Base-by-base conservation (phyloP, 148 eudicot genomes). In the Camellia japonica region DNA sequence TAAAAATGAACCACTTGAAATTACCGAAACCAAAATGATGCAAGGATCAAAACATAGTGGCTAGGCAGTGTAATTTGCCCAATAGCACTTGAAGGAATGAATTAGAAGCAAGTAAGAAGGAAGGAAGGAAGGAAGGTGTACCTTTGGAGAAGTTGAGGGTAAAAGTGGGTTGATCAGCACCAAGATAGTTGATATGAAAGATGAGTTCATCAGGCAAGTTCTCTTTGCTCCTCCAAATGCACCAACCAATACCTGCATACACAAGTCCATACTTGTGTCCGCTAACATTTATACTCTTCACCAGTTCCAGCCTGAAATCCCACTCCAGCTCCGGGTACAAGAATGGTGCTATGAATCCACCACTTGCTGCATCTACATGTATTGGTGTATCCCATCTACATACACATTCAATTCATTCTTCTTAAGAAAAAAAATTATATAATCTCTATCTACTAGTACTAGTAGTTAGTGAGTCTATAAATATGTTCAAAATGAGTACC, bases 321-420 rank as follows among this genome's bases (percentile, higher is more conserved):
- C 96, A 92, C 81, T 82, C 93, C 62, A 92, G 64, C 7, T 92
- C 93, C 1, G 92, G 93, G 89, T 92, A 90, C 9, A 92, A 2
- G 71, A 92, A 92, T 38, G 96, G 96, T 0, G 96, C 96, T 0
- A 92, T 89, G 87, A 92, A 92, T 3, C 96, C 96, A 30, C 96
- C 96, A 80, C 96, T 92, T 10, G 96, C 96, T 5, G 96, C 96
- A 54, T 92, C 96, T 80, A 92, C 96, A 80, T 92, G 96, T 71
- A 92, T 90, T 51, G 96, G 96, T 0, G 96, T 92, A 65, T 89
- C 91, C 96, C 96, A 92, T 74, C 95, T 92, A 44, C 73, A 74
- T 20, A 76, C 6, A 63, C 15, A 70, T 16, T 7, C 66, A 7
- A 73, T 12, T 30, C 38, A 30, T 30, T 30, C 38, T 30, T 30